These are phyloP conservation scores for Smallanthus sonchifolius DNA, from an alignment of 129 eudicot species.

Conservation along the genomic window DNA sequence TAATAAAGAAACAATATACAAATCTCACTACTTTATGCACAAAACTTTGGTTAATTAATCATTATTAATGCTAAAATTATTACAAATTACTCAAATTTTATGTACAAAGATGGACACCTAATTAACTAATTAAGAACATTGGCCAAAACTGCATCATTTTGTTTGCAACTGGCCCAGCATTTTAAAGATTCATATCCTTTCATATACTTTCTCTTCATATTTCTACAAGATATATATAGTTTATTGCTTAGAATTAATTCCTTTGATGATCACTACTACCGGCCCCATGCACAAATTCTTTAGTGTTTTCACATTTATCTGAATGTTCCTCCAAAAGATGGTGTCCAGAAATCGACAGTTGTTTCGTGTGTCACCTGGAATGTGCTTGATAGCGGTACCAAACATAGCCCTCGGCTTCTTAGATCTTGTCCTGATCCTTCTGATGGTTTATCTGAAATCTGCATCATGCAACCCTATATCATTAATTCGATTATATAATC, in stretches of 20 bases:
- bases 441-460: conserved; percentile 44
- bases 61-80: conserved; percentile 42
- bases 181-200: conserved; percentile 35
- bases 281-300: conserved; percentile 30
- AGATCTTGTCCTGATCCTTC: conserved; percentile 68
- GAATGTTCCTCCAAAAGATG: conserved; percentile 88
- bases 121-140: conserved; percentile 24
- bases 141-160: conserved; percentile 62
- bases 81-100: conserved; percentile 42
- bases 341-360: conserved; percentile 96
- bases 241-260: conserved; percentile 33
- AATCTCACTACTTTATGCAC: conserved; percentile 18
- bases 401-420: conserved; percentile 81
- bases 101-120: conserved; percentile 40
- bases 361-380: conserved; percentile 84
- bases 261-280: conserved; percentile 7
- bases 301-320: conserved; percentile 33
- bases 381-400: conserved; percentile 89
- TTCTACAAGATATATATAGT: conserved; percentile 20
- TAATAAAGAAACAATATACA: neutral
- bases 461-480: conserved; percentile 7
- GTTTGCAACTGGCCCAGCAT: conserved; percentile 53
- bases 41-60: conserved; percentile 36
- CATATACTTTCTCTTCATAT: conserved; percentile 23
- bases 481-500: neutral